Base-by-base conservation (phyloP, 495 filamentous ascomycete genomes). In the Neurospora sp. region DNA sequence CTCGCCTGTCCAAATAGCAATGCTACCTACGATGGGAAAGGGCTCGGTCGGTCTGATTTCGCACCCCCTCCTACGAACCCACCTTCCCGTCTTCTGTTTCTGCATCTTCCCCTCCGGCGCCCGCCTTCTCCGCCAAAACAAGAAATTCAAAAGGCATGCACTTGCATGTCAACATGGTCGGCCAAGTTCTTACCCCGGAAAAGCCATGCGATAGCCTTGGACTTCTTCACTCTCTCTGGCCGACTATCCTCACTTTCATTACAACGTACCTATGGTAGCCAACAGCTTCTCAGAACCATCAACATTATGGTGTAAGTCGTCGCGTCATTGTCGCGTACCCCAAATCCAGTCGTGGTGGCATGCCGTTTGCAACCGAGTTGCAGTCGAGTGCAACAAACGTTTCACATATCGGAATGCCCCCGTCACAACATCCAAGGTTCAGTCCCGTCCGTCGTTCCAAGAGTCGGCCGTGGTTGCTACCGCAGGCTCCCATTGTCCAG, bases 1-100 rank as follows among this genome's bases (percentile, higher is more conserved):
- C 73, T 66, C 27, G 54, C 76, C 69, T 78, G 77, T 84, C 83
- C 83, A 84, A 84, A 84, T 83, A 83, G 80, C 78, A 83, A 82
- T 73, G 75, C 11, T 60, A 49, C 41, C 39, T 81, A 79, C 81
- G 78, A 80, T 69, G 54, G 54, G 54, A 31, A 66, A 66, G 54
- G 31, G 54, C 27, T 66, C 14, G 54, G 27, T 18, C 14, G 54
- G 54, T 31, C 27, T 66, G 54, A 66, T 66, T 66, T 66, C 54
- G 54, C 54, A 66, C 54, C 54, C 54, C 54, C 54, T 66, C 54
- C 54, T 7, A 35, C 7, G 27, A 66, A 35, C 54, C 7, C 27
- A 66, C 54, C 54, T 66, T 66, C 27, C 54, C 14, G 14, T 66
- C 54, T 66, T 66, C 27, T 60, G 11, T 27, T 35, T 35, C 14